These are phyloP conservation scores for Calonectria pauciramosa DNA, from an alignment of 2,329 filamentous ascomycete species.

Conservation along the genomic window DNA sequence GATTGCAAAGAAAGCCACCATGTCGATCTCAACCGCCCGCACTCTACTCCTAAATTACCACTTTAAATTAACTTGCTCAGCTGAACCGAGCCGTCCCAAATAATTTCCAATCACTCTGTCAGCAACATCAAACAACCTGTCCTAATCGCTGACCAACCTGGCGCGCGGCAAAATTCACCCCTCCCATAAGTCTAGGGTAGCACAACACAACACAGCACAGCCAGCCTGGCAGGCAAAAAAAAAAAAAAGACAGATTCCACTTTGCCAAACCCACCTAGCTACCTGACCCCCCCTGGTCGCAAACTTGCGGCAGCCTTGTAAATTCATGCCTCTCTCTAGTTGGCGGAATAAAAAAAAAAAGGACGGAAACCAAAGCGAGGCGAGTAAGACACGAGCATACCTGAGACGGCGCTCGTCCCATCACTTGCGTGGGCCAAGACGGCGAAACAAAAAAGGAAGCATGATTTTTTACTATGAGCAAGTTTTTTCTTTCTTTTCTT, in stretches of 20 bases:
- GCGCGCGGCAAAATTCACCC: background rate
- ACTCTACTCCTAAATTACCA: too few relatives aligned
- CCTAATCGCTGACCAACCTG: background rate
- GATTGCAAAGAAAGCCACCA: background rate
- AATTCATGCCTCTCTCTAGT: background rate
- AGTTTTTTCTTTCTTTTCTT: constrained; percentile 9
- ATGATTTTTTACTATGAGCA: background rate
- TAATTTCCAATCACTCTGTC: background rate
- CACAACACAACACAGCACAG: too few relatives aligned
- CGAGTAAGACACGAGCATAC: background rate
- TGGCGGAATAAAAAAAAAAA: constrained; percentile 17
- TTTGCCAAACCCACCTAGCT: background rate
- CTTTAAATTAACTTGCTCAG: background rate
- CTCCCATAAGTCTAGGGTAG: background rate
- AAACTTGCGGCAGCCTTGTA: background rate
- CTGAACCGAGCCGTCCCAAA: background rate
- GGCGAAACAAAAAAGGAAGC: background rate
- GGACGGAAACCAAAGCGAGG: background rate
- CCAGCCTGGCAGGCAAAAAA: background rate
- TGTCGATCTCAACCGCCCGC: background rate
- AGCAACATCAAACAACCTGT: background rate
- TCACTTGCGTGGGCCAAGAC: background rate
- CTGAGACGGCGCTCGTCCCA: constrained; percentile 12
- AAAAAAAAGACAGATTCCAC: background rate
- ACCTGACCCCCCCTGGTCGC: background rate